Evolutionary conservation across 2,329 filamentous ascomycete species (phyloP), one percentile per base, ranked within the genome.

Genomic region (Botrytis elliptica): DNA sequence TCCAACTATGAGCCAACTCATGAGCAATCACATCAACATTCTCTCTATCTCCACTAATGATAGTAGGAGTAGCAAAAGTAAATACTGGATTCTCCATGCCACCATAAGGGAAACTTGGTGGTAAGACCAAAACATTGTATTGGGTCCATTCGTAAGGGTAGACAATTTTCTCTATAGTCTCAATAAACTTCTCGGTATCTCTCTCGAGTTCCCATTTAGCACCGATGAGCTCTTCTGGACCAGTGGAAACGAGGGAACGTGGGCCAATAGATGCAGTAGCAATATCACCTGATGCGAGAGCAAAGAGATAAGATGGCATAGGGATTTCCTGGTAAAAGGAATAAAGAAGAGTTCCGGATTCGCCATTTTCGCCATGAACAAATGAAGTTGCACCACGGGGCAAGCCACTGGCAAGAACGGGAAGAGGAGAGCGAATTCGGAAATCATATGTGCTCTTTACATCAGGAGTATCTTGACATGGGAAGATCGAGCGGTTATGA

Each of bases 1-100:
- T 96, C 94, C 95, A 98, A 79, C 92, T 90, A 80, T 91, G 89
- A 77, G 86, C 87, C 76, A 92, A 84, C 79, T 93, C 95, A 82
- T 97, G 96, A 2, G 96, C 96, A 83, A 99, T 97, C 33, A 98
- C 95, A 81, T 98, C 95, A 33, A 98, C 90, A 78, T 98, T 98
- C 81, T 97, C 92, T 62, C 92, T 88, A 79, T 95, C 93, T 66
- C 95, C 95, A 73, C 92, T 96, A 80, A 99, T 94, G 78, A 98
- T 92, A 52, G 94, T 97, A 2, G 95, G 95, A 1, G 96, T 98
- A 1, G 95, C 95, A 82, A 97, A 98, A 0, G 96, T 98, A 84
- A 93, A 97, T 71, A 97, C 90, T 0, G 95, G 95, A 81, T 98
- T 97, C 82, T 97, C 94, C 71, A 72, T 72, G 14, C 71, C 71